Conservation (phyloP, 1,139 yeast genomes). For the Debaryomyces singareniensis region DNA sequence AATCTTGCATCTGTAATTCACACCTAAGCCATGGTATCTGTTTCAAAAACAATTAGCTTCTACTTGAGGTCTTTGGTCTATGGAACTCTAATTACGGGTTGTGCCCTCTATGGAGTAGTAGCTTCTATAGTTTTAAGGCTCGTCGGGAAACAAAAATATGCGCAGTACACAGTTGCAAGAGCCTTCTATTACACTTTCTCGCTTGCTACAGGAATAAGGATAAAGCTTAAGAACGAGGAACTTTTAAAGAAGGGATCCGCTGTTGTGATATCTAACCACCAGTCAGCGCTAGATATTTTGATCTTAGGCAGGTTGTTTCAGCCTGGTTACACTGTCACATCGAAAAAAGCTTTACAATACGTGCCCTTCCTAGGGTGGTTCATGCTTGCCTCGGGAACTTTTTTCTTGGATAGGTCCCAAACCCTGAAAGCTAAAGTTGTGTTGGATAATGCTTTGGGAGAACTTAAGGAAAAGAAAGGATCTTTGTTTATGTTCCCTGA, state of each 20-base stretch:
- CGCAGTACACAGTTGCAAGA: constrained; percentile 89
- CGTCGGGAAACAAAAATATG: constrained; percentile 67
- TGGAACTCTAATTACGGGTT: constrained; percentile 44
- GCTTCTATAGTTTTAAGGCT: constrained; percentile 65
- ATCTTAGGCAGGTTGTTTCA: constrained; percentile 82
- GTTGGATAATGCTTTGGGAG: constrained; percentile 59
- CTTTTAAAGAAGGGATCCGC: constrained; percentile 66
- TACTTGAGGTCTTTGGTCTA: constrained; percentile 50
- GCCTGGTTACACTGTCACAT: constrained; percentile 85
- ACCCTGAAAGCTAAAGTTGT: constrained; percentile 70
- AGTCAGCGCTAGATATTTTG: constrained; percentile 77
- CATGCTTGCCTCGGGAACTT: constrained; percentile 82
- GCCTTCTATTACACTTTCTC: constrained; percentile 64
- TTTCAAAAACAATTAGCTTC: constrained; percentile 35
- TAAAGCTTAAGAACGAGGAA: constrained; percentile 55
- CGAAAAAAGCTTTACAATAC: constrained; percentile 76
- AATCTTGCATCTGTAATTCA: no score
- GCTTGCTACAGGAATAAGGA: constrained; percentile 57
- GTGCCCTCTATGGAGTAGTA: constrained; percentile 70
- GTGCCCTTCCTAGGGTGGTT: constrained; percentile 97
- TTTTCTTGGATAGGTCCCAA: constrained; percentile 82
- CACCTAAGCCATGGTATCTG: constrained; percentile 3
- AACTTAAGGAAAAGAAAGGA: constrained; percentile 54
- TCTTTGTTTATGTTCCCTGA: constrained; percentile 88
- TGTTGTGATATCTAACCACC: constrained; percentile 84